phyloP scores from a whole-genome alignment of 2,329 filamentous ascomycete species.

The Myriosclerotinia scirpicola region DNA sequence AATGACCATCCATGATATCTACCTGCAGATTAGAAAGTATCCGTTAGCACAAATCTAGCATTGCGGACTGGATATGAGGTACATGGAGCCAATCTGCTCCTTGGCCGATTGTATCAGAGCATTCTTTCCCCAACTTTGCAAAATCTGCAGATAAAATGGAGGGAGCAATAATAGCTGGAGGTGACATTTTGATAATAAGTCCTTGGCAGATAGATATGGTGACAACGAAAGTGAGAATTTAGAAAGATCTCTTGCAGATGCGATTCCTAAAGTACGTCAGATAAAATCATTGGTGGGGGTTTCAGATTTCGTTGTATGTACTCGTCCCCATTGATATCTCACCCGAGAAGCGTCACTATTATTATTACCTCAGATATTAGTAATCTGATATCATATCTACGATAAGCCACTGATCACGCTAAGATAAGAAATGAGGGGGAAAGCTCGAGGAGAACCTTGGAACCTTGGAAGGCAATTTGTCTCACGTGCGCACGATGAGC shows the following conservation, averaged over 20 bases:
- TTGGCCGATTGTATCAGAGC: slow-evolving; percentile 78
- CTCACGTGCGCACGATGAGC: neutral
- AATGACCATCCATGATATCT: slow-evolving; percentile 98
- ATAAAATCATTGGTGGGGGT: neutral
- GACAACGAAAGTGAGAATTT: slow-evolving; percentile 8
- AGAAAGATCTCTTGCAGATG: neutral
- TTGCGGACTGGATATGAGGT: neutral
- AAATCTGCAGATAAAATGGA: slow-evolving; percentile 99
- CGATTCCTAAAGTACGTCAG: neutral
- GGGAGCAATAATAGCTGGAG: slow-evolving; percentile 90
- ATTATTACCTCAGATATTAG: neutral
- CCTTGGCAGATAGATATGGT: slow-evolving; percentile 5
- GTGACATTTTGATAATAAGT: slow-evolving; percentile 61
- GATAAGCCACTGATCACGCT: neutral
- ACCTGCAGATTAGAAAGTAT: slow-evolving; percentile 46
- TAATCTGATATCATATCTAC: neutral
- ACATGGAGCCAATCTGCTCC: slow-evolving; percentile 69
- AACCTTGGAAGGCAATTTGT: neutral
- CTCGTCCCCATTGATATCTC: neutral
- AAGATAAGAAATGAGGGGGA: slow-evolving; percentile 20
- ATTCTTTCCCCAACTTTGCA: slow-evolving; percentile 81
- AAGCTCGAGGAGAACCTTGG: no score
- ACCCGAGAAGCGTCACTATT: neutral
- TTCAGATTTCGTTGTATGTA: neutral
- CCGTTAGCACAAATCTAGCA: neutral